phyloP scores from a whole-genome alignment of 2,329 filamentous ascomycete species.

The Colletotrichum sp. region DNA sequence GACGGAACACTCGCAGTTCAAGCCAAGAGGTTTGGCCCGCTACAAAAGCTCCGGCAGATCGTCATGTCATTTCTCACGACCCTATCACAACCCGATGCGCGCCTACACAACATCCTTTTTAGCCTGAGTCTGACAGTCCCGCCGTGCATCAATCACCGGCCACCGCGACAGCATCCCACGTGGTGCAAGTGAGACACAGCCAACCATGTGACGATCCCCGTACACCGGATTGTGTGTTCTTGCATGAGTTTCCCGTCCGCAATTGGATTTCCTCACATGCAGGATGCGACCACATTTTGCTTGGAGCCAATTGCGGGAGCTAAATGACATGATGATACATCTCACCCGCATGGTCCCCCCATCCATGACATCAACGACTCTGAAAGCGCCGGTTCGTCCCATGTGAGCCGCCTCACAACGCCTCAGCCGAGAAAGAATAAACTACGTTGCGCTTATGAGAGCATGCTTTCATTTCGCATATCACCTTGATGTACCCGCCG shows the following conservation, averaged over 20 bases:
- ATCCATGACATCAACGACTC: slow-evolving; percentile 4
- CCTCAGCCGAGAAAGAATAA: neutral
- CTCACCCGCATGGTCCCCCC: neutral
- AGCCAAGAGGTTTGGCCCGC: neutral
- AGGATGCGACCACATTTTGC: neutral
- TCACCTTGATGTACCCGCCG: neutral
- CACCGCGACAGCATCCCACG: neutral
- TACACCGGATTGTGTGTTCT: neutral
- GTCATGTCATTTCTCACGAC: neutral
- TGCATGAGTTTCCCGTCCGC: neutral
- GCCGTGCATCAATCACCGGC: neutral
- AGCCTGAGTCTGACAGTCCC: neutral
- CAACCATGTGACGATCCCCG: neutral
- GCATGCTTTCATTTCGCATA: neutral
- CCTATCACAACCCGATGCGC: neutral
- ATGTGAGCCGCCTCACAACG: neutral
- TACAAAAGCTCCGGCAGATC: neutral
- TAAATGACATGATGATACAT: neutral
- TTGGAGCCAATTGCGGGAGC: neutral
- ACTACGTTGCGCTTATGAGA: neutral
- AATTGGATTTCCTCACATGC: neutral
- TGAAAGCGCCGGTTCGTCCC: neutral
- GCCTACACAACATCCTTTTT: neutral
- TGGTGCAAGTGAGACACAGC: neutral
- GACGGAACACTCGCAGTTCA: neutral